Percentiles rank a stretch among this genome's conserved stretches.
Evolutionary conservation across 1,139 yeast genomes (phyloP).

Genomic region (Nakaseomyces sp.): DNA sequence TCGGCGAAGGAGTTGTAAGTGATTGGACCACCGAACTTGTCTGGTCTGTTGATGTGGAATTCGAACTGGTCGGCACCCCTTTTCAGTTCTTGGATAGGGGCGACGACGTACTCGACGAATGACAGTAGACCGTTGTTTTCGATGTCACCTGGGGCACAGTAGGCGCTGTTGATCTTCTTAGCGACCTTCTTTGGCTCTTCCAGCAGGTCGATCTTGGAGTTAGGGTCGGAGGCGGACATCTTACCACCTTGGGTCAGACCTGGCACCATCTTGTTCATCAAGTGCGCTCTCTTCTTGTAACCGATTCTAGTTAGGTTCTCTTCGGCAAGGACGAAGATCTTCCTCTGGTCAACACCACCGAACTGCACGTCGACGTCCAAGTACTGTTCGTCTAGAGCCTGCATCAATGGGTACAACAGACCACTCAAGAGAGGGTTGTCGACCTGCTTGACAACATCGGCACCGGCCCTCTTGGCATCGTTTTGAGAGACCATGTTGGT

Average conservation of each 20-base stretch:
- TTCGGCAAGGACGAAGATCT: slow-evolving; percentile 94
- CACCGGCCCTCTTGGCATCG: slow-evolving; percentile 98
- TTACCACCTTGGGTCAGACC: slow-evolving; percentile 96
- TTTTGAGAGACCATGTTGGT: slow-evolving; percentile 81
- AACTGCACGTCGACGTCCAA: slow-evolving; percentile 88
- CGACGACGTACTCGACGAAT: slow-evolving; percentile 72
- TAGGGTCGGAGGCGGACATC: slow-evolving; percentile 98
- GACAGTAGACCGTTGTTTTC: slow-evolving; percentile 87
- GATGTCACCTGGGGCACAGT: slow-evolving; percentile 90
- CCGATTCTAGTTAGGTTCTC: slow-evolving; percentile 82
- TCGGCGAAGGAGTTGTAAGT: slow-evolving; percentile 60
- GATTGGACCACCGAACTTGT: slow-evolving; percentile 91
- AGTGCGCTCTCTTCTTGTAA: slow-evolving; percentile 93
- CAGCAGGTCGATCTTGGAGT: slow-evolving; percentile 85
- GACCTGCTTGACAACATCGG: slow-evolving; percentile 98
- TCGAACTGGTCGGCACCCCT: slow-evolving; percentile 45
- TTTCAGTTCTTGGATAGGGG: slow-evolving; percentile 77
- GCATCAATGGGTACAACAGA: slow-evolving; percentile 95
- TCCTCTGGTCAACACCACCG: slow-evolving; percentile 98
- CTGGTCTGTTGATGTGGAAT: slow-evolving; percentile 82
- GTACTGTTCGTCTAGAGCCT: slow-evolving; percentile 92
- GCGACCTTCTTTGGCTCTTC: slow-evolving; percentile 83
- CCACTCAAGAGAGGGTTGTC: slow-evolving; percentile 90
- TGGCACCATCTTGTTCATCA: slow-evolving; percentile 99
- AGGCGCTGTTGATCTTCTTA: slow-evolving; percentile 88